Evolutionary conservation across 2,329 filamentous ascomycete genomes (phyloP).

Genomic region (Clonostachys byssicola): DNA sequence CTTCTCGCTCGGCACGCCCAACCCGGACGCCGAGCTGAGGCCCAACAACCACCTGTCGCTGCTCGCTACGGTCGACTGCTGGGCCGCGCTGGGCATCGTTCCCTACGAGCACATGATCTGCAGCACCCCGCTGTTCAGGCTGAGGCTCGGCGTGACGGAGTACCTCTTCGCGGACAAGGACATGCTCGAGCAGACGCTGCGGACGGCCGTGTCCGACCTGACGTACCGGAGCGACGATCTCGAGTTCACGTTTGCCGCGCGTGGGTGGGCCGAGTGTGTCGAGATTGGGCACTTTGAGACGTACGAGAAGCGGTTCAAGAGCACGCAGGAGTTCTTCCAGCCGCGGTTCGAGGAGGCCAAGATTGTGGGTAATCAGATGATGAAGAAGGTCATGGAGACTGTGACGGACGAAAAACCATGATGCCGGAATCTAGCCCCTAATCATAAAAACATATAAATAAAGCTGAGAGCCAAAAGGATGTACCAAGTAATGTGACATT

Average conservation of each 20-base stretch:
- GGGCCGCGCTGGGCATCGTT: constrained; percentile 88
- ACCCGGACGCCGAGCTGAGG: constrained; percentile 50
- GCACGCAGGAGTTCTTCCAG: constrained; percentile 87
- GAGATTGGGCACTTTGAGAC: constrained; percentile 87
- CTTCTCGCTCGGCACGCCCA: constrained; percentile 74
- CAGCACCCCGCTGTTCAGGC: constrained; percentile 92
- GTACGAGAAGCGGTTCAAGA: constrained; percentile 87
- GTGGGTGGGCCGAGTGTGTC: constrained; percentile 94
- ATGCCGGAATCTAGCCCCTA: no score
- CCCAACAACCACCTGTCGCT: constrained; percentile 93
- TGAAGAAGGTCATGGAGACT: constrained; percentile 88
- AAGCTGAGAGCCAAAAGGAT: no score
- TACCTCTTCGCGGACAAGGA: constrained; percentile 83
- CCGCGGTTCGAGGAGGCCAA: constrained; percentile 85
- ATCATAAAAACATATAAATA: no score
- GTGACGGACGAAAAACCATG: constrained; percentile 34
- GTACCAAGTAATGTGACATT: no score
- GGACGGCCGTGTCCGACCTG: constrained; percentile 82
- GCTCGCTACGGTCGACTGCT: constrained; percentile 97
- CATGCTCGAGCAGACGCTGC: constrained; percentile 78
- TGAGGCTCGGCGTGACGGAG: constrained; percentile 96
- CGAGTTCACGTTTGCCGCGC: constrained; percentile 95
- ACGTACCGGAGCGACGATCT: constrained; percentile 94
- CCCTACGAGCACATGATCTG: constrained; percentile 99
- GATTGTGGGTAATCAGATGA: constrained; percentile 91